phyloP scores from a whole-genome alignment of 305 asterid genomes.

The Nicotiana rustica region DNA sequence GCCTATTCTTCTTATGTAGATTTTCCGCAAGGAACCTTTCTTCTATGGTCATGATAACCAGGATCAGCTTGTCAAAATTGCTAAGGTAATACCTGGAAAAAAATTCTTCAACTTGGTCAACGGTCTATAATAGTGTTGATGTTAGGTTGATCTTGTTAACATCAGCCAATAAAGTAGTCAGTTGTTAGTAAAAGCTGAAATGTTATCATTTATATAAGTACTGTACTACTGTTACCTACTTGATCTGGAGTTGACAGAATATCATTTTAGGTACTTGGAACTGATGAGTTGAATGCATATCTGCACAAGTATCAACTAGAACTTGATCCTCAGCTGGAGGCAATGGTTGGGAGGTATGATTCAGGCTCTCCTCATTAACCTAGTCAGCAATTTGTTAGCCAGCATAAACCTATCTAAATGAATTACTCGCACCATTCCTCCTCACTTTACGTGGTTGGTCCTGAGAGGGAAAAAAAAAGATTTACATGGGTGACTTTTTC shows the following conservation, averaged over 20 bases:
- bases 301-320: slow-evolving; percentile 69
- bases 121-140: slow-evolving; percentile 17
- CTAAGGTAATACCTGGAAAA: slow-evolving; percentile 50
- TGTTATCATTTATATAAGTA: not conserved
- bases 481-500: not conserved
- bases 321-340: slow-evolving; percentile 74
- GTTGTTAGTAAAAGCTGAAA: slow-evolving; percentile 11
- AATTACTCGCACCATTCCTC: not conserved
- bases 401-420: slow-evolving; percentile 10
- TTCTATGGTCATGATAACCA: slow-evolving; percentile 68
- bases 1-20: slow-evolving; percentile 45
- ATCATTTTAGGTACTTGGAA: slow-evolving; percentile 67
- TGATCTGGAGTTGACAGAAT: slow-evolving; percentile 36
- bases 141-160: slow-evolving; percentile 14
- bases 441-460: not conserved
- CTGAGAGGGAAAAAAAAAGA: not conserved
- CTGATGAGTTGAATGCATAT: slow-evolving; percentile 80
- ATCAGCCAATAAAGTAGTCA: not conserved
- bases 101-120: not conserved
- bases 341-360: slow-evolving; percentile 74
- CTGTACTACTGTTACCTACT: not conserved
- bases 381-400: not conserved
- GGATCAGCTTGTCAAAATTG: slow-evolving; percentile 71
- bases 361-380: slow-evolving; percentile 1
- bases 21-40: slow-evolving; percentile 73